Evolutionary conservation across 2,329 filamentous ascomycete species (phyloP), one percentile per base, ranked within the genome.

Genomic region (Davidsoniella australis): DNA sequence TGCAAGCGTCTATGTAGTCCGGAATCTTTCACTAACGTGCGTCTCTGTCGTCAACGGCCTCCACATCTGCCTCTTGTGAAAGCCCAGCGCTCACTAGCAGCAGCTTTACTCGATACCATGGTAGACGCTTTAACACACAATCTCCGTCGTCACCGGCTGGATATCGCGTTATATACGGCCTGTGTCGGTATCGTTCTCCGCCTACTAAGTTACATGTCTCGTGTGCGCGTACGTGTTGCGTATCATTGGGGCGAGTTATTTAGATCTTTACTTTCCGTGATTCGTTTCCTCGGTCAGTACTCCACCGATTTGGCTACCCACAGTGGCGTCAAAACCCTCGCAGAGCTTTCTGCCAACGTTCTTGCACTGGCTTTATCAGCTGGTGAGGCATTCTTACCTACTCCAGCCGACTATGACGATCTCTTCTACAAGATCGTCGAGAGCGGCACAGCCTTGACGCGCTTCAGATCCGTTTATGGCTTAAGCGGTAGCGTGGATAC

Each of bases 351-450:
- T 1, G 80, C 91, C 47, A 87, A 91, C 59, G 68, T 95, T 5
- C 70, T 95, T 38, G 85, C 85, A 1, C 73, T 95, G 38, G 84
- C 85, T 2, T 71, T 98, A 6, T 91, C 85, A 1, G 77, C 79
- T 2, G 91, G 91, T 5, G 91, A 96, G 62, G 80, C 83, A 2
- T 96, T 98, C 64, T 72, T 98, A 6, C 91, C 89, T 0, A 85
- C 84, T 26, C 80, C 87, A 0, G 76, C 83, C 16, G 80, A 85
- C 1, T 96, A 96, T 63, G 91, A 98, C 58, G 91, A 98, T 59
- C 71, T 98, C 0, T 96, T 98, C 66, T 98, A 98, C 75, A 98
- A 98, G 66, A 75, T 96, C 2, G 87, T 96, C 23, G 91, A 98
- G 64, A 84, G 82, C 2, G 86, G 88, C 9, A 85, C 94, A 45